phyloP scores from a whole-genome alignment of 108 stramenopile species.

The Fistulifera solaris region DNA sequence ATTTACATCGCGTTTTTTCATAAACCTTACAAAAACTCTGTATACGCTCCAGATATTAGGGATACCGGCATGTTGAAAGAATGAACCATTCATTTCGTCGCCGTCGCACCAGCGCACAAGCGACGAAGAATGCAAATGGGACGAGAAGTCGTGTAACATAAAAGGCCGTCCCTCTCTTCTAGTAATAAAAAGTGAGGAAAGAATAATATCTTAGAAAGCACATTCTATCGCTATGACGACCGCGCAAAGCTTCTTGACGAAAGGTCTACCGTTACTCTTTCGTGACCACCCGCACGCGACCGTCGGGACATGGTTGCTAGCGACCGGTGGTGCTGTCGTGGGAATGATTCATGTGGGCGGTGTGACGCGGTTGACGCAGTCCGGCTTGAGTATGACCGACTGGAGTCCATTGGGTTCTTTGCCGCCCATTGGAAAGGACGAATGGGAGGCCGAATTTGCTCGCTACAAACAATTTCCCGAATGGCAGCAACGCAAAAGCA shows the following conservation, averaged over 20 bases:
- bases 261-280: neutral
- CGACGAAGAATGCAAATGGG: too few relatives aligned
- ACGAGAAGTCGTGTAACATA: too few relatives aligned
- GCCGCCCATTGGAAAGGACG: slow-evolving; percentile 74
- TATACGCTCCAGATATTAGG: too few relatives aligned
- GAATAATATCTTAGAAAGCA: too few relatives aligned
- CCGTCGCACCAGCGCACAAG: too few relatives aligned
- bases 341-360: slow-evolving; percentile 98
- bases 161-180: too few relatives aligned
- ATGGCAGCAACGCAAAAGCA: slow-evolving; percentile 85
- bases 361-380: slow-evolving; percentile 93
- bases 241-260: neutral
- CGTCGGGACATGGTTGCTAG: slow-evolving; percentile 87
- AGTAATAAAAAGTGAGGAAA: too few relatives aligned
- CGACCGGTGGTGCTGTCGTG: slow-evolving; percentile 79
- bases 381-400: slow-evolving; percentile 95
- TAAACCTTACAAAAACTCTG: too few relatives aligned
- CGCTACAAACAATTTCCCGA: slow-evolving; percentile 97
- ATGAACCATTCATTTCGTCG: too few relatives aligned
- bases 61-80: too few relatives aligned
- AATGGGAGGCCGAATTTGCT: slow-evolving; percentile 93
- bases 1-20: too few relatives aligned
- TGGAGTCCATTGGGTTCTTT: slow-evolving; percentile 88
- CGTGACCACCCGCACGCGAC: slow-evolving; percentile 56
- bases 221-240: too few relatives aligned